Evolutionary conservation across 495 filamentous ascomycete species (phyloP).

Genomic region (Tricharina praecox): DNA sequence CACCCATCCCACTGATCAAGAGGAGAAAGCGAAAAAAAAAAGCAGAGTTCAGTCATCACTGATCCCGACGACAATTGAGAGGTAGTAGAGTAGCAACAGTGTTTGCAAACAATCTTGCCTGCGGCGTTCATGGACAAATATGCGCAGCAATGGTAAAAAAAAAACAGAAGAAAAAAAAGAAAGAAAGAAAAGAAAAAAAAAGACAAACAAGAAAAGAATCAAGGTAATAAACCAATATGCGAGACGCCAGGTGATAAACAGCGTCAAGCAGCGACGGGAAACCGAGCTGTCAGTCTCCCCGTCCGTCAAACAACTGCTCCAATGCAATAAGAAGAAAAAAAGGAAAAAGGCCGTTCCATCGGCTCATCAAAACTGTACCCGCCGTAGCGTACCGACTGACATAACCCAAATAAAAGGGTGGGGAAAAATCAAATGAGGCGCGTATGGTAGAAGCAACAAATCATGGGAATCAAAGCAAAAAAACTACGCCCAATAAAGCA

Average conservation of each 20-base stretch:
- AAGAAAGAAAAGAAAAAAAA: neutral
- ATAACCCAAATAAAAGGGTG: neutral
- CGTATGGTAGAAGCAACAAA: too few relatives aligned
- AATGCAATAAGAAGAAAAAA: conserved; percentile 2
- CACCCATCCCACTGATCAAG: too few relatives aligned
- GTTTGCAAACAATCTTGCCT: too few relatives aligned
- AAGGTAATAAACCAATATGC: neutral
- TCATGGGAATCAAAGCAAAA: neutral
- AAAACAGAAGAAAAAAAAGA: neutral
- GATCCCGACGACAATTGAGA: too few relatives aligned
- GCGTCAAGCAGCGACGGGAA: too few relatives aligned
- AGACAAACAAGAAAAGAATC: neutral
- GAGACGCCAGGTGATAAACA: neutral
- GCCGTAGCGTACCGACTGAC: neutral
- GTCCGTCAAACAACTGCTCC: neutral
- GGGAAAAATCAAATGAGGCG: too few relatives aligned
- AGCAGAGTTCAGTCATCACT: too few relatives aligned
- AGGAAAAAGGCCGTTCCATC: neutral
- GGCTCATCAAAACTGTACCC: neutral
- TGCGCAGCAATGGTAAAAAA: neutral
- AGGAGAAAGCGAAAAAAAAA: too few relatives aligned
- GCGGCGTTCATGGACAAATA: neutral
- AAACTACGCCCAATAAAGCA: too few relatives aligned
- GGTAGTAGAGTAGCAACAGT: too few relatives aligned
- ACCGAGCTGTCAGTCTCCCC: neutral